Base-by-base conservation (phyloP, 768 basidiomycete species). In the Tylopilus subfusipes region DNA sequence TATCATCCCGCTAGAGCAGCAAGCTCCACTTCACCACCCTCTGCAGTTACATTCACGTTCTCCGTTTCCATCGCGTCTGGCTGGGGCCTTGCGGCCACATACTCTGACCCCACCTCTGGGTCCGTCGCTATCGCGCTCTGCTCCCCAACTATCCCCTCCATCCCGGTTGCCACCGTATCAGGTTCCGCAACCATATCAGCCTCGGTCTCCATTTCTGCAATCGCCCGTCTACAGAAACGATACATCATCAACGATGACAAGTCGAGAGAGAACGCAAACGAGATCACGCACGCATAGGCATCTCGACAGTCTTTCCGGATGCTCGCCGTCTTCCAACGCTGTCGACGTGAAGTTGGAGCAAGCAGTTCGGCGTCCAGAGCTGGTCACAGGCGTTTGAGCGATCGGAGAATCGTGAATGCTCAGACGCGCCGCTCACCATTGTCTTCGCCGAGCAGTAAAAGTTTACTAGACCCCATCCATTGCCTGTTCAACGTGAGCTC, bases 401-500 rank as follows among this genome's bases (percentile, higher is more conserved):
- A 42, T 13, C 22, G 3, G 36, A 19, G 24, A 24, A 36, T 13
- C 22, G 24, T 16, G 14, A 14, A 39, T 6, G 30, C 33, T 44
- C 44, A 18, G 24, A 22, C 19, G 48, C 19, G n/a, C n/a, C 13
- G 53, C 82, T 68, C 63, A 93, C 92, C 78, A 59, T 79, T 67
- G 63, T 84, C 77, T 60, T 90, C 90, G 5, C 86, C 87, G 3
- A 96, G 74, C 52, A 83, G 61, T 43, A 79, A 73, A n/a, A 96
- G 70, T 52, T 78, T 78, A 27, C 78, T 79, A 14, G 75, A 55
- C 4, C 74, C 65, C 4, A 91, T 74, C 75, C 79, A 86, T 71
- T 82, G 78, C 89, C 89, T 90, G 16, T 44, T 21, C 51, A 40
- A 38, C n/a, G 42, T 58, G 12, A 55, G 22, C n/a, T 46, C 13